phyloP scores from a whole-genome alignment of 257 asterid species.

The Rubia yunnanensis region DNA sequence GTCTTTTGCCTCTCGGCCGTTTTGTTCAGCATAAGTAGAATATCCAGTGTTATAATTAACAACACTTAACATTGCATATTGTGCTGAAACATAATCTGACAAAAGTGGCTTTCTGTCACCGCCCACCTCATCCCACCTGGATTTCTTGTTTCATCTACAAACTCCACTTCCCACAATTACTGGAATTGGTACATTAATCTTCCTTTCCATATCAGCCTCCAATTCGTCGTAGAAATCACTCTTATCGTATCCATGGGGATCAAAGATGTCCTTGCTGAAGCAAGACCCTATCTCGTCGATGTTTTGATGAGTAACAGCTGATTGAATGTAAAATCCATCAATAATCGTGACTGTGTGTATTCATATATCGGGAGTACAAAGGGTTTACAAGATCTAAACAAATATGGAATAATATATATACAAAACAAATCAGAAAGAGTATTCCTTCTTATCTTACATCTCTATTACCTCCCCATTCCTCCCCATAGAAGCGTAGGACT shows the following conservation, averaged over 20 bases:
- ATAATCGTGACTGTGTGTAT: too few species aligned
- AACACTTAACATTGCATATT: slow-evolving; percentile 61
- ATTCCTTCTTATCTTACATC: too few species aligned
- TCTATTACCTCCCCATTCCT: too few species aligned
- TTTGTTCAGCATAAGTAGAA: slow-evolving; percentile 71
- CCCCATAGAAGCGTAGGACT: too few species aligned
- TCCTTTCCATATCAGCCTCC: too few species aligned
- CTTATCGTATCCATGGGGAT: slow-evolving; percentile 92
- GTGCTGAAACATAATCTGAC: slow-evolving; percentile 54
- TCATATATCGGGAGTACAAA: too few species aligned
- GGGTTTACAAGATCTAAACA: too few species aligned
- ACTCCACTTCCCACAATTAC: too few species aligned
- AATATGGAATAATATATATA: too few species aligned
- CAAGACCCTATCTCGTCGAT: slow-evolving; percentile 96
- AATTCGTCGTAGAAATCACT: slow-evolving; percentile 88
- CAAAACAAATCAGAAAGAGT: too few species aligned
- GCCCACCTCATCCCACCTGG: slow-evolving; percentile 99
- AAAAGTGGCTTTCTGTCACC: slow-evolving; percentile 42
- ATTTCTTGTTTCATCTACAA: slow-evolving; percentile 81
- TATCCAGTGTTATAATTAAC: slow-evolving; percentile 89
- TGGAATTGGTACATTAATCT: too few species aligned
- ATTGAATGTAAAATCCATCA: too few species aligned
- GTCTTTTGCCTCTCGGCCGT: slow-evolving; percentile 31
- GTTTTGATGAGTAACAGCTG: slow-evolving; percentile 92
- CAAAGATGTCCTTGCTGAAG: slow-evolving; percentile 86